Base-by-base conservation (phyloP, 2,329 filamentous ascomycete species). In the Fusarium sp. region DNA sequence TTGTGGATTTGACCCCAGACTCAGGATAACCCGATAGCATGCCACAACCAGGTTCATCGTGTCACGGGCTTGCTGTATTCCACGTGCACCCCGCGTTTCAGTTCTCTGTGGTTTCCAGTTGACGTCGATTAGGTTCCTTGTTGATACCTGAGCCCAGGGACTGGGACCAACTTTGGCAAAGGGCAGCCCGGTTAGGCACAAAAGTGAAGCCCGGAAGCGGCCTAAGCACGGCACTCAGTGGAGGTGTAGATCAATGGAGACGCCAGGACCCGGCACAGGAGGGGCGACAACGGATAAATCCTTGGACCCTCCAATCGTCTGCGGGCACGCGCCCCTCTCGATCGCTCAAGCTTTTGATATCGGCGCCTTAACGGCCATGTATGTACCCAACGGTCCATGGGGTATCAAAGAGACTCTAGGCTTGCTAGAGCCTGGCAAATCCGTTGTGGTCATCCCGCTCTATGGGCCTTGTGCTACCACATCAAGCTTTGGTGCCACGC, bases 41-140 rank as follows among this genome's bases (percentile, higher is more conserved):
- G 58, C 52, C 62, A 63, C 33, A 43, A 59, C 65, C 61, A 58
- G 61, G 71, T 63, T 61, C 38, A 63, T 25, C 45, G 50, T 22
- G 32, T 25, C 17, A 54, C 33, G 37, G 32, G 22, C 33, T 40
- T 47, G 57, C 45, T 66, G 71, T 58, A 69, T 74, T 67, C 71
- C 72, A 72, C 69, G 72, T 74, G 71, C 65, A 74, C 71, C 72
- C 72, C 71, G 72, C 72, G 71, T 72, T 74, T 70, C 69, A 74
- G 30, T 72, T 50, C 35, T 37, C 20, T 66, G 25, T 66, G 62
- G 38, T 62, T 66, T 74, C 59, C 22, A 58, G 32, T 63, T 64
- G 50, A 62, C 37, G 65, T 69, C 43, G 71, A 72, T 72, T 66
- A 59, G 71, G 68, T 74, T 74, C 60, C 58, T 66, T 62, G 58